These are phyloP conservation scores for Dendrobium huoshanense DNA, from an alignment of 106 monocot species.

Conservation along the genomic window DNA sequence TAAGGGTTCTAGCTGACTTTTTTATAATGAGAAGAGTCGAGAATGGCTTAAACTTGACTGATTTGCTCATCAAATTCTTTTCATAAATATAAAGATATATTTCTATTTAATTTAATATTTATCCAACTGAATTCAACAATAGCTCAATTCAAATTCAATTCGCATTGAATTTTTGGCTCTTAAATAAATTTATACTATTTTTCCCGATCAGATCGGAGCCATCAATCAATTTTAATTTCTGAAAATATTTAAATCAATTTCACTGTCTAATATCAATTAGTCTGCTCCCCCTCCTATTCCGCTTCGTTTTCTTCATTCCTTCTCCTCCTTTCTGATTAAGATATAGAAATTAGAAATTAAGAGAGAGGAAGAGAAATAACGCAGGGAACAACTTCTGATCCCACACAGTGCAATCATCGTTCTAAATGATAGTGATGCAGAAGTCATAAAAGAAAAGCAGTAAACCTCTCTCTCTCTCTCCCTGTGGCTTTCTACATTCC, in stretches of 20 bases:
- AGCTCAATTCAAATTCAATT: background rate
- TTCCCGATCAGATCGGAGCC: background rate
- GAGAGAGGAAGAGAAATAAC: background rate
- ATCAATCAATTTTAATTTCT: background rate
- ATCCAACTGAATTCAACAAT: background rate
- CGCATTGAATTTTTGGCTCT: background rate
- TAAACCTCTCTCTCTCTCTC: background rate
- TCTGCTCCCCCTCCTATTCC: background rate
- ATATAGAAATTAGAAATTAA: background rate
- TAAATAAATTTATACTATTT: background rate
- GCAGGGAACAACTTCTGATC: conserved; percentile 6
- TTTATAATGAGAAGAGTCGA: too few relatives aligned
- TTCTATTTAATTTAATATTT: too few relatives aligned
- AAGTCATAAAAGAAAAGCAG: conserved; percentile 2
- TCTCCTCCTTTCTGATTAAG: background rate
- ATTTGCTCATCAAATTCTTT: too few relatives aligned
- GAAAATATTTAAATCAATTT: background rate
- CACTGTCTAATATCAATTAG: background rate
- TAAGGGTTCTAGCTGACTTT: too few relatives aligned
- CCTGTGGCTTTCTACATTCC: background rate
- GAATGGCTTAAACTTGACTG: too few relatives aligned
- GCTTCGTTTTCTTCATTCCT: background rate
- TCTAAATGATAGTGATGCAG: conserved; percentile 1
- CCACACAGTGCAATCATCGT: conserved; percentile 4
- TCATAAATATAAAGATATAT: too few relatives aligned